These are phyloP conservation scores for Iberis pinnata DNA, from an alignment of 345 rosid genomes.

Conservation along the genomic window DNA sequence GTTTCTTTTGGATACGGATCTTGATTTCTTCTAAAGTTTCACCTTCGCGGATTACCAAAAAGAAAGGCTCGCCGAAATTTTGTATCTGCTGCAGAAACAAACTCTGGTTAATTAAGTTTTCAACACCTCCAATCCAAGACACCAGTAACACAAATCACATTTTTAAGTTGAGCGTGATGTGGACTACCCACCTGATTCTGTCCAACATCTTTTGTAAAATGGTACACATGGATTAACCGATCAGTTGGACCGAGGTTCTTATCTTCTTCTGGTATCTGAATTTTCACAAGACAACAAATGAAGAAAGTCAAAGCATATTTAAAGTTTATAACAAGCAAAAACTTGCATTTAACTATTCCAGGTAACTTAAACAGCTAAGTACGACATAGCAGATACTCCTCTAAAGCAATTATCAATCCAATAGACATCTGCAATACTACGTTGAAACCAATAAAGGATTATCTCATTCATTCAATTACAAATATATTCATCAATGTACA, in stretches of 20 bases:
- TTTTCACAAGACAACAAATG: conserved; percentile 11
- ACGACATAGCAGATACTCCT: too few relatives aligned
- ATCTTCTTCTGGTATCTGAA: conserved; percentile 83
- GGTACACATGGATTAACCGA: conserved; percentile 86
- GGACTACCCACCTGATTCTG: conserved; percentile 64
- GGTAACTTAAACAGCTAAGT: too few relatives aligned
- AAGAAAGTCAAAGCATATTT: conserved; percentile 5
- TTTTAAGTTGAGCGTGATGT: conserved; percentile 5
- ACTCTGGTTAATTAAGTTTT: conserved; percentile 1
- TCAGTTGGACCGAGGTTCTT: conserved; percentile 72
- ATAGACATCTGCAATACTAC: too few relatives aligned
- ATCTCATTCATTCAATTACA: too few relatives aligned
- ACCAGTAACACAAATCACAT: background rate
- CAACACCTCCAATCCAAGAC: background rate
- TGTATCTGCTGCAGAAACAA: conserved; percentile 65
- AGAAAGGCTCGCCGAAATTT: conserved; percentile 95
- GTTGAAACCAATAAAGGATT: too few relatives aligned
- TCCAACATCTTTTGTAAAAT: conserved; percentile 66
- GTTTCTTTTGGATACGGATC: conserved; percentile 67
- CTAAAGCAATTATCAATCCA: too few relatives aligned
- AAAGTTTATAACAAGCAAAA: background rate
- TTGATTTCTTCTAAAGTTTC: conserved; percentile 80
- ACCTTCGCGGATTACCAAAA: conserved; percentile 84
- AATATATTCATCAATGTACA: too few relatives aligned
- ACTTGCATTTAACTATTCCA: too few relatives aligned